Base-by-base conservation (phyloP, 1,139 yeast genomes). In the Magnusiomyces paraingens region DNA sequence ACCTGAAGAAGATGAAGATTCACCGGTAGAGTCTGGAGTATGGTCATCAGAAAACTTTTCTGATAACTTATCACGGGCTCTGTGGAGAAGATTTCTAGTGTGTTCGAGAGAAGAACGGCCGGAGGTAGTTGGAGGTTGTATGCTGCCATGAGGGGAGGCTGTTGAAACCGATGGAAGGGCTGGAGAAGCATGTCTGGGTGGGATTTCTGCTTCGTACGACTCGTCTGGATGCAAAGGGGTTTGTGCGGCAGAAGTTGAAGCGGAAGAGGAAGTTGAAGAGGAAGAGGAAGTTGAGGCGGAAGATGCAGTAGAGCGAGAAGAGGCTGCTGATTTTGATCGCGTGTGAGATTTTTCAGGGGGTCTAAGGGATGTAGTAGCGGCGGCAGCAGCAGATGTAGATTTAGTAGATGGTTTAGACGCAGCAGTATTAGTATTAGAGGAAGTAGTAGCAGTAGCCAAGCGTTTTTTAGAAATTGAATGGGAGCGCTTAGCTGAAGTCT, bases 341-440 rank as follows among this genome's bases (percentile, higher is more conserved):
- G 32, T 26, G 32, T 26, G 32, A 26, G 32, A 26, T 26, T 26
- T 26, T 26, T 26, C 32, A 4, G 38, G 48, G 26, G 39, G 48
- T 12, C 42, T 48, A 14, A 38, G 52, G 40, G 39, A 49, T 14
- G 42, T 20, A 15, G 46, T 36, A 11, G 51, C 46, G 8, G 47
- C 43, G 38, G 52, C 35, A 40, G 38, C 48, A 12, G 48, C 48
- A 20, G 52, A 49, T 29, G 22, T 49, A 15, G 32, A 26, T 26
- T 26, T 26, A 8, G 32, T 8, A 8, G 32, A 26, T 26, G 32
- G 32, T 5, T 4, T 5, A 26, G 32, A 26, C 32, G 32, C 32
- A 26, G 4, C 32, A 8, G 32, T 26, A n/a, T n/a, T n/a, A 8
- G 32, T 4, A 26, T 26, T 26, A 8, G 32, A 26, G 32, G 32